Percentiles rank a stretch among this genome's conserved stretches.
Evolutionary conservation across 371 early-diverging fungal genomes (phyloP).

Genomic region (Mortierella sp.): DNA sequence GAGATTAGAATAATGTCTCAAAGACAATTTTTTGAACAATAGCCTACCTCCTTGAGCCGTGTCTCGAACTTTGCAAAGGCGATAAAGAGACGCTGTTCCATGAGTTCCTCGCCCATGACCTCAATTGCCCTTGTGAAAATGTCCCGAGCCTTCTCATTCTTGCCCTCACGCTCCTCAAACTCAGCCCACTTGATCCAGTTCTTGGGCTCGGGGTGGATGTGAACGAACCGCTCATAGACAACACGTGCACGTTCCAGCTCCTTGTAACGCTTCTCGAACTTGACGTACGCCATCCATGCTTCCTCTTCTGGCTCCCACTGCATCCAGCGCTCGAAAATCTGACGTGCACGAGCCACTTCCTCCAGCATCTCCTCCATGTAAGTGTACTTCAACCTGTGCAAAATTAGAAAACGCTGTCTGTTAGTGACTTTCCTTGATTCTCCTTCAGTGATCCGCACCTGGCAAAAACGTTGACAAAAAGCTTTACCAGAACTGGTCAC

Average conservation of each 20-base stretch:
- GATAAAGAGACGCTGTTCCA: conserved; percentile 92
- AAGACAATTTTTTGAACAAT: neutral
- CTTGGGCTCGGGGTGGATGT: conserved; percentile 92
- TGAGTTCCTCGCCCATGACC: conserved; percentile 86
- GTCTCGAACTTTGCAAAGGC: conserved; percentile 97
- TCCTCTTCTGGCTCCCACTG: conserved; percentile 95
- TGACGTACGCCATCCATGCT: conserved; percentile 95
- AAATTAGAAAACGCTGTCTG: neutral
- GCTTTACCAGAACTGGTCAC: conserved; percentile 95
- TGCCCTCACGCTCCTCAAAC: conserved; percentile 91
- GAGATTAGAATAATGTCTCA: neutral
- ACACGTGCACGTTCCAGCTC: conserved; percentile 88
- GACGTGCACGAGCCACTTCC: conserved; percentile 90
- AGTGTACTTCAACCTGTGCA: conserved; percentile 83
- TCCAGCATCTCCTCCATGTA: conserved; percentile 98
- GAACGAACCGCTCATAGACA: conserved; percentile 89
- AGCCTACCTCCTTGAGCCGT: conserved; percentile 81
- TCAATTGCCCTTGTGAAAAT: conserved; percentile 92
- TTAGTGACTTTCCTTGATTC: neutral
- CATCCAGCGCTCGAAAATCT: conserved; percentile 99
- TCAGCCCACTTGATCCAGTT: conserved; percentile 97
- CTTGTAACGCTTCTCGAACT: conserved; percentile 92
- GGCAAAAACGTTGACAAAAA: neutral
- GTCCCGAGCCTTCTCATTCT: conserved; percentile 84
- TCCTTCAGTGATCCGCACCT: no score